Evolutionary conservation across 2,329 filamentous ascomycete species (phyloP), one percentile per base, ranked within the genome.

Genomic region (Sclerotinia sclerotiorum): DNA sequence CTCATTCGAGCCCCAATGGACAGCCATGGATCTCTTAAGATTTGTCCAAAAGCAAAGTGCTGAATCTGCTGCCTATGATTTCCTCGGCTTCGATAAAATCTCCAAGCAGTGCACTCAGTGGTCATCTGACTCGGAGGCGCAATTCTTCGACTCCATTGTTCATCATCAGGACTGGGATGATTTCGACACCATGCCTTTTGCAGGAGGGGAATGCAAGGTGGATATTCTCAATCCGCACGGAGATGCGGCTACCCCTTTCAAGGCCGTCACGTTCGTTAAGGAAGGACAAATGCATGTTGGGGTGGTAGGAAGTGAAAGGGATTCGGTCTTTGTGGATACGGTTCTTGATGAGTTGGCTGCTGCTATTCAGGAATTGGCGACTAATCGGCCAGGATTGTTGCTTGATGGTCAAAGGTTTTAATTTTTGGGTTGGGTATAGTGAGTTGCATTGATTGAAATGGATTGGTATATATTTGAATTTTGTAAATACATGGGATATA

Each of bases 131-230:
- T 44, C 70, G n/a, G 69, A 72, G 19, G 74, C 72, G 17, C 39
- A 65, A 27, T 75, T 74, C 32, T 80, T 79, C 68, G 76, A 76
- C 70, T 77, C 75, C 13, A 70, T 79, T 6, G 76, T 80, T n/a
- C 78, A 80, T 69, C 80, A 80, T 68, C 77, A 81, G 56, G 75
- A 66, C 19, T 65, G 62, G 62, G 76, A 79, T 17, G 79, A 81
- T 70, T 79, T 81, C 13, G 82, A 84, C 56, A 75, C 73, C 6
- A 77, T 84, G 77, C 77, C 6, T 82, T 74, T 84, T 72, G 81
- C 72, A 0, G 76, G 72, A 0, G 68, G 64, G 0, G 65, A 61
- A 5, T 76, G 75, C 29, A 73, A 76, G 24, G 76, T 79, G 44
- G 77, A 77, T 57, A 73, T 79, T 39, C 17, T 75, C 21, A 79